Percentiles rank a stretch among this genome's conserved stretches.
phyloP scores from a whole-genome alignment of 306 rosid species.

The Vigna nakashimae region DNA sequence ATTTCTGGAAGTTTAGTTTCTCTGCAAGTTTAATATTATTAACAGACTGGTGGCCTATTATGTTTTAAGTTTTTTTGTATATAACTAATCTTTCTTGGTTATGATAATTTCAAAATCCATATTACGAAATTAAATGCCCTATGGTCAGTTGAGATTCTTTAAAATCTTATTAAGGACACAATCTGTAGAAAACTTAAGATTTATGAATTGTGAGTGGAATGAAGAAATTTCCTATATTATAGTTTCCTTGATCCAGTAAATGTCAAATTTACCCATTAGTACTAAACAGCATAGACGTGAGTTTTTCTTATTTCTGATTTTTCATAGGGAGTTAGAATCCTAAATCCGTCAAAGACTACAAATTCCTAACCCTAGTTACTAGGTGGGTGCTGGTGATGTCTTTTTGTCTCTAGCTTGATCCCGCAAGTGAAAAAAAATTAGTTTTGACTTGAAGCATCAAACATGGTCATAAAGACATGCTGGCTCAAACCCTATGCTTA shows the following conservation, averaged over 20 bases:
- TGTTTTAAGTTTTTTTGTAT: slow-evolving; percentile 5
- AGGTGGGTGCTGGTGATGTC: no score
- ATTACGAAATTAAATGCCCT: neutral
- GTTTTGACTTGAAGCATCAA: no score
- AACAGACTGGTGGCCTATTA: neutral
- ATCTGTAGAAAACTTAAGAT: slow-evolving; percentile 25
- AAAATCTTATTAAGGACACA: neutral
- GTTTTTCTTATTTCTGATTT: neutral
- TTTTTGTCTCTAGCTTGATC: no score
- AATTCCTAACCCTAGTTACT: no score
- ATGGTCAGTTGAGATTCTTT: neutral
- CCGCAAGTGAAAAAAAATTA: no score
- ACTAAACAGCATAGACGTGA: neutral
- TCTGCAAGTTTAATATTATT: neutral
- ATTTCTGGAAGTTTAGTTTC: slow-evolving; percentile 29
- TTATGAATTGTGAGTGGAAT: neutral
- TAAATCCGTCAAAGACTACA: no score
- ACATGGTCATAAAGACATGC: no score
- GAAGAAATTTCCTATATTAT: neutral
- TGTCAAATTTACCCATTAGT: neutral
- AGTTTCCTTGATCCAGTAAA: neutral
- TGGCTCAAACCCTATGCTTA: no score
- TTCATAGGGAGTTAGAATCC: neutral
- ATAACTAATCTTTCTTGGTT: slow-evolving; percentile 1
- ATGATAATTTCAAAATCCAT: slow-evolving; percentile 18